Conservation (phyloP, 257 asterid species). For the Solanum peruvianum region DNA sequence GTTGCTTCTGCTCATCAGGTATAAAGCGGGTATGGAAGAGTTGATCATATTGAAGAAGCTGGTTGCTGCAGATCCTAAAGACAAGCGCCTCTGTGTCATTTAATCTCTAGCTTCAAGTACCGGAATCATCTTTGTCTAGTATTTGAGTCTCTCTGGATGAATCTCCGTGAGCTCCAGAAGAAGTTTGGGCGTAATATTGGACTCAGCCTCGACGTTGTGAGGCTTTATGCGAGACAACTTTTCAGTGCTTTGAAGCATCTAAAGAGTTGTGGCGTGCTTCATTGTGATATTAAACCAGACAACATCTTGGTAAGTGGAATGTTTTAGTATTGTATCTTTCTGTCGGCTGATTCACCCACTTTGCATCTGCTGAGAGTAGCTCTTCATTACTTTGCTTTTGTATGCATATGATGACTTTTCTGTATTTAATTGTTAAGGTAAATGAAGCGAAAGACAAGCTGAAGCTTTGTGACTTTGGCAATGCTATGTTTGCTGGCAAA, state of each 20-base stretch:
- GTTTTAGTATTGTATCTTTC: background rate
- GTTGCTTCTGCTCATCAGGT: slow-evolving; percentile 29
- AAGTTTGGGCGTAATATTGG: slow-evolving; percentile 99
- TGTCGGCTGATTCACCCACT: background rate
- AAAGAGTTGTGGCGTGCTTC: slow-evolving; percentile 89
- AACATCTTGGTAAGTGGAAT: slow-evolving; percentile 77
- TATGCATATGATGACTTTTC: background rate
- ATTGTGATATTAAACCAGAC: slow-evolving; percentile 96
- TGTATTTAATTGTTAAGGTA: slow-evolving; percentile 34
- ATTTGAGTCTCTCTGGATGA: slow-evolving; percentile 99
- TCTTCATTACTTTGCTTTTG: background rate
- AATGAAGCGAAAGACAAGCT: slow-evolving; percentile 78
- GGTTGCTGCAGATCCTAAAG: slow-evolving; percentile 88
- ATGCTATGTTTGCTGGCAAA: slow-evolving; percentile 99
- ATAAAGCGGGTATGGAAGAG: slow-evolving; percentile 94
- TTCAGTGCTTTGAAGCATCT: slow-evolving; percentile 90
- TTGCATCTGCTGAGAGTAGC: background rate
- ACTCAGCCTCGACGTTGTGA: slow-evolving; percentile 87
- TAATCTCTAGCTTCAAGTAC: slow-evolving; percentile 88
- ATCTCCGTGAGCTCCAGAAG: slow-evolving; percentile 92
- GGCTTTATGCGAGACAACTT: slow-evolving; percentile 94
- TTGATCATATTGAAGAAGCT: slow-evolving; percentile 81
- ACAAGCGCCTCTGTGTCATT: slow-evolving; percentile 89
- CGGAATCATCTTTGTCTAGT: slow-evolving; percentile 96
- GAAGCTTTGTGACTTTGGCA: slow-evolving; percentile 95